Percentiles rank a stretch among this genome's conserved stretches.
These are phyloP conservation scores for Tritrichomonas foetus DNA, from an alignment of 208 protist species.

Conservation along the genomic window DNA sequence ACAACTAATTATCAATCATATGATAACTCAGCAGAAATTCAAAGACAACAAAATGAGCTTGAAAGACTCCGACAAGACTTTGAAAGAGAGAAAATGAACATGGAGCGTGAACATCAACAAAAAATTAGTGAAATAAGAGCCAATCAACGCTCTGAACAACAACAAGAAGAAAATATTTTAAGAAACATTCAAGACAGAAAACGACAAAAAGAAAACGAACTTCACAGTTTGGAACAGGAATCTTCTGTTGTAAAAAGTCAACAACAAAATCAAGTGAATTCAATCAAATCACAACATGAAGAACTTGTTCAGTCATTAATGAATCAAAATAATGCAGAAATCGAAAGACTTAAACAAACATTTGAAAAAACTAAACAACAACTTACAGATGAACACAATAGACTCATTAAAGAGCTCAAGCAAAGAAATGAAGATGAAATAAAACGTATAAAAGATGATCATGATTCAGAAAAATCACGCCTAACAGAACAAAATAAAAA, in stretches of 20 bases:
- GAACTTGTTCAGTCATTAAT: neutral
- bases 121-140: neutral
- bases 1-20: neutral
- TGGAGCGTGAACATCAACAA: neutral
- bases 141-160: neutral
- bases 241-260: neutral
- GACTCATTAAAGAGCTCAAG: neutral
- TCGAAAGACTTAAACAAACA: neutral
- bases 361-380: neutral
- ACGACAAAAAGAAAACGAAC: neutral
- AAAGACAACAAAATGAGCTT: neutral
- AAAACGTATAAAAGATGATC: neutral
- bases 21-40: neutral
- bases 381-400: neutral
- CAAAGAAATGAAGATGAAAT: slow-evolving; percentile 4
- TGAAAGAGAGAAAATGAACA: neutral
- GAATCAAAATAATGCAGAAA: neutral
- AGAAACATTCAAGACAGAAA: neutral
- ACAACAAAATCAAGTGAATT: neutral
- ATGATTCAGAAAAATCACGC: neutral
- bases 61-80: neutral
- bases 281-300: neutral
- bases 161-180: neutral
- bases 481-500: neutral
- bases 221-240: neutral